A percentile compares a stretch with the other conserved stretches of the same genome.
Evolutionary conservation across 202 grass and related monocot species (phyloP).

Genomic region (Eragrostis tef): DNA sequence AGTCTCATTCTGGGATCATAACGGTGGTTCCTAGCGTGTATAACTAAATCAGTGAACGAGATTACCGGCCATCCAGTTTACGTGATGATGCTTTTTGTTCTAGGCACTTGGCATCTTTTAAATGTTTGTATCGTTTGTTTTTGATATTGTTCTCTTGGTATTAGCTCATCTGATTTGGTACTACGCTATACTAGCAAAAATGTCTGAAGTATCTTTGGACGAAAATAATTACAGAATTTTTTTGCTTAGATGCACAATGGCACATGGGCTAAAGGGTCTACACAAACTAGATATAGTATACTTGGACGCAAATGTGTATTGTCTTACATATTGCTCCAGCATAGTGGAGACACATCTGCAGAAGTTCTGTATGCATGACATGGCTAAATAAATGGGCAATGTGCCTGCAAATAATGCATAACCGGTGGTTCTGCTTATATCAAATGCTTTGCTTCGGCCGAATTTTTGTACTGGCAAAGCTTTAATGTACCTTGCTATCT

Average conservation of each 20-base stretch:
- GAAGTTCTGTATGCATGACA: conserved; percentile 30
- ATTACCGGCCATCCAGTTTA: background rate
- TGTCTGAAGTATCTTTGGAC: too few relatives aligned
- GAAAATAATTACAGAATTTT: too few relatives aligned
- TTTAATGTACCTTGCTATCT: conserved; percentile 19
- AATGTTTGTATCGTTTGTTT: background rate
- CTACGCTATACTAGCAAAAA: background rate
- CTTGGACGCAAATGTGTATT: background rate
- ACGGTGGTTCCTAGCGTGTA: background rate
- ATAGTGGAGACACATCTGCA: conserved; percentile 3
- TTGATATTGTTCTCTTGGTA: background rate
- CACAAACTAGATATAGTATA: background rate
- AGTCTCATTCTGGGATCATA: background rate
- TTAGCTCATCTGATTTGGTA: background rate
- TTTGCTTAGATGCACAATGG: background rate
- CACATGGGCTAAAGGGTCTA: too few relatives aligned
- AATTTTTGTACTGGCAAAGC: background rate
- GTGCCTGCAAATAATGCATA: conserved; percentile 36
- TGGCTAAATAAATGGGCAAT: conserved; percentile 38
- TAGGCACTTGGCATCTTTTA: background rate
- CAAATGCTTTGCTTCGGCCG: background rate
- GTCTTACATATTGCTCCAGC: conserved; percentile 30
- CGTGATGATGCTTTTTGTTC: background rate
- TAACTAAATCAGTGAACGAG: conserved; percentile 14
- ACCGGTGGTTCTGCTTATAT: conserved; percentile 34